Percentiles rank a stretch among this genome's conserved stretches.
Conservation (phyloP, 108 stramenopile species). For the Skeletonema marinoi region DNA sequence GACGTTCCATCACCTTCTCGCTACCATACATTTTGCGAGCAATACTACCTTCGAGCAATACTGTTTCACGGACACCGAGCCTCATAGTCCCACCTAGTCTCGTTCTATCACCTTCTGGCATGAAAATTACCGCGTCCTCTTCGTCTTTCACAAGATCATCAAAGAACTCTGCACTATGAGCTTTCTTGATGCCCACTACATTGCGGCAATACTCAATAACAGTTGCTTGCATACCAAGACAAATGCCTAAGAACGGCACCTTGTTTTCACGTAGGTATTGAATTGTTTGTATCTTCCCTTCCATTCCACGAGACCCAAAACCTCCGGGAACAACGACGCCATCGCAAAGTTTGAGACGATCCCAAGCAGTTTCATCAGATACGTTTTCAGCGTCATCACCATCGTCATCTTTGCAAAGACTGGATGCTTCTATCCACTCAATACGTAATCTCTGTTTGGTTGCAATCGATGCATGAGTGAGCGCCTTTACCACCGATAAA, state of each 20-base stretch:
- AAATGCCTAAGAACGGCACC: slow-evolving; percentile 77
- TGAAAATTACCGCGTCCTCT: slow-evolving; percentile 78
- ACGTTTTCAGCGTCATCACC: slow-evolving; percentile 55
- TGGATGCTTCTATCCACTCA: slow-evolving; percentile 71
- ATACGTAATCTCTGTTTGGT: slow-evolving; percentile 61
- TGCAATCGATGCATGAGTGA: slow-evolving; percentile 84
- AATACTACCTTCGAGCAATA: slow-evolving; percentile 37
- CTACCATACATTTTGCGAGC: slow-evolving; percentile 44
- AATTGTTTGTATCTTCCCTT: slow-evolving; percentile 79
- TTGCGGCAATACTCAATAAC: slow-evolving; percentile 83
- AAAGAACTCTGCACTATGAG: slow-evolving; percentile 79
- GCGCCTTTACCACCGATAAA: slow-evolving; percentile 74
- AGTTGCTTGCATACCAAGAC: slow-evolving; percentile 83
- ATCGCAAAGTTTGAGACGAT: slow-evolving; percentile 68
- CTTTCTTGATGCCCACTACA: slow-evolving; percentile 61
- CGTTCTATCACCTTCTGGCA: slow-evolving; percentile 75
- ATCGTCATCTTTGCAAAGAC: slow-evolving; percentile 20
- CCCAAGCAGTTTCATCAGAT: slow-evolving; percentile 70
- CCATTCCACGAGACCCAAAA: slow-evolving; percentile 81
- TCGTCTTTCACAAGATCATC: slow-evolving; percentile 43
- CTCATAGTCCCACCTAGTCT: slow-evolving; percentile 57
- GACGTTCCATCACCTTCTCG: slow-evolving; percentile 53
- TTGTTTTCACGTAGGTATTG: slow-evolving; percentile 63
- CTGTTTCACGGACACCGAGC: slow-evolving; percentile 50
- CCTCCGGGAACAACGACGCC: slow-evolving; percentile 96